Evolutionary conservation across 1,284 basidiomycete genomes (phyloP).

Genomic region (Leccinum solheimii): DNA sequence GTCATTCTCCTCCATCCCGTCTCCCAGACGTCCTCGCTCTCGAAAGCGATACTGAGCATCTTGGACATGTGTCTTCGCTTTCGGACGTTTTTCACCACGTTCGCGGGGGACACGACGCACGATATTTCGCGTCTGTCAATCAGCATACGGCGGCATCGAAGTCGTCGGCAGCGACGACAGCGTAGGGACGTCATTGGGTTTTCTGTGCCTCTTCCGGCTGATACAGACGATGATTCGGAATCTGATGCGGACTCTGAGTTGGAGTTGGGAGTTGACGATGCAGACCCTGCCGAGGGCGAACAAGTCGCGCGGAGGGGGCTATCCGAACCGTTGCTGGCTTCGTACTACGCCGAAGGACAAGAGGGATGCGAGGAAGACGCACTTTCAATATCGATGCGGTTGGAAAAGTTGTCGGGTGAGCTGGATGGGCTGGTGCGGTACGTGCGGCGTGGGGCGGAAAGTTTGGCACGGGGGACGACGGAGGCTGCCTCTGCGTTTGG

Average conservation of each 20-base stretch:
- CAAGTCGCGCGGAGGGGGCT: slow-evolving; percentile 26
- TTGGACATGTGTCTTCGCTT: slow-evolving; percentile 75
- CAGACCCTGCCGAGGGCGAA: not conserved
- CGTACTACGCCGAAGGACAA: not conserved
- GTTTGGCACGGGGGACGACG: slow-evolving; percentile 51
- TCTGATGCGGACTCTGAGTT: slow-evolving; percentile 49
- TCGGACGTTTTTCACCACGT: slow-evolving; percentile 59
- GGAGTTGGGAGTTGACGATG: slow-evolving; percentile 19
- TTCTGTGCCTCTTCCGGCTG: slow-evolving; percentile 38
- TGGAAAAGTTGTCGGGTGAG: slow-evolving; percentile 66
- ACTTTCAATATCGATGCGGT: slow-evolving; percentile 36
- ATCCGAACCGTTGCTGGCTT: slow-evolving; percentile 38
- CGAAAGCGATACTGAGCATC: slow-evolving; percentile 64
- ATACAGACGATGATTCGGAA: slow-evolving; percentile 47
- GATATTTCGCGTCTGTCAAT: slow-evolving; percentile 62
- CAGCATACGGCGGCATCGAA: slow-evolving; percentile 56
- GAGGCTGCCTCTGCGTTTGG: slow-evolving; percentile 66
- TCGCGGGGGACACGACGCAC: slow-evolving; percentile 58
- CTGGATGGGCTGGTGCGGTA: slow-evolving; percentile 71
- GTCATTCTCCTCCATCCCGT: not conserved
- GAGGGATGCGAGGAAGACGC: slow-evolving; percentile 32
- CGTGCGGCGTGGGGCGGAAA: slow-evolving; percentile 65
- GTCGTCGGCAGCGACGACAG: slow-evolving; percentile 53
- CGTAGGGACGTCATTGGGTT: slow-evolving; percentile 64
- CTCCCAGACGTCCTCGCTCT: slow-evolving; percentile 60